Conservation (phyloP, 163 green algal genomes). For the Coccomyxa subellipsoidea region DNA sequence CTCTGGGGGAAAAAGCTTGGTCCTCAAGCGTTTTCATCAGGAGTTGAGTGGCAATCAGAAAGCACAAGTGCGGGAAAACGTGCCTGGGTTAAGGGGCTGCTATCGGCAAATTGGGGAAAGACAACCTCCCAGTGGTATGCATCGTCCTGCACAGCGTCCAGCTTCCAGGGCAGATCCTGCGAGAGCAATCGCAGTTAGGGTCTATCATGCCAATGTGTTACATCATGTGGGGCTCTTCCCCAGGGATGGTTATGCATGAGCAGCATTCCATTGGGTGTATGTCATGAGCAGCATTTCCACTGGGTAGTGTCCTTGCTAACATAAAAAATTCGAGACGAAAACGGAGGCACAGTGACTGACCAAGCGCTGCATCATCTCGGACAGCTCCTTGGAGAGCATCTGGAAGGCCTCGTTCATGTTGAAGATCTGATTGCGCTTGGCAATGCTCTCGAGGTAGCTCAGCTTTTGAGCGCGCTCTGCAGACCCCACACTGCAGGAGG, state of each 20-base stretch:
- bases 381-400: constrained; percentile 65
- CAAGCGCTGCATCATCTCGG: constrained; percentile 35
- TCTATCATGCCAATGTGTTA: no score
- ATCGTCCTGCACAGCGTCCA: constrained; percentile 59
- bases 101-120: constrained; percentile 11
- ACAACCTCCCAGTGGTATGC: constrained; percentile 50
- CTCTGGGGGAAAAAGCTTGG: no score
- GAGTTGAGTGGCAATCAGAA: not conserved
- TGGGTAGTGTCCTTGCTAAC: no score
- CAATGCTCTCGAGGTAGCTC: constrained; percentile 42
- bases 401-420: constrained; percentile 58
- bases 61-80: not conserved
- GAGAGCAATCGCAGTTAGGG: no score
- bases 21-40: not conserved
- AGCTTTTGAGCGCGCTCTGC: not conserved
- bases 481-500: not conserved
- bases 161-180: constrained; percentile 25
- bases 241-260: no score
- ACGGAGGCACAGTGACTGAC: not conserved
- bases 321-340: no score
- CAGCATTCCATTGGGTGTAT: not conserved
- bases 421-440: constrained; percentile 70
- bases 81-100: constrained; percentile 10
- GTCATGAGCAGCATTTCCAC: not conserved
- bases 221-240: no score